phyloP scores from a whole-genome alignment of 2,329 filamentous ascomycete species.

The Dactylellina haptotyla region DNA sequence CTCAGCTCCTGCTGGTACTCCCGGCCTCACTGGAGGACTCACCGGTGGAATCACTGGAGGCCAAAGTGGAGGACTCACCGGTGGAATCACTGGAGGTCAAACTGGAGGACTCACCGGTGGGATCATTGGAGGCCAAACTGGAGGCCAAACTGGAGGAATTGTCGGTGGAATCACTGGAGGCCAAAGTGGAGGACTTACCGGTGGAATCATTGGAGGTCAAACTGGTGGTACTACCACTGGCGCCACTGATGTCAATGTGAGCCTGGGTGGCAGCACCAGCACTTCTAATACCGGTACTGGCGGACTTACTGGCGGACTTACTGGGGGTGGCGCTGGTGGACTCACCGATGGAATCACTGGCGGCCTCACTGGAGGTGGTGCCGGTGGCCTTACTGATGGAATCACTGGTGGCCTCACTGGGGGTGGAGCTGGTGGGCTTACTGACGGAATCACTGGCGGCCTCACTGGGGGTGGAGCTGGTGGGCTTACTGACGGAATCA shows the following conservation, averaged over 20 bases:
- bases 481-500: neutral
- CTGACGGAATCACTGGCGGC: neutral
- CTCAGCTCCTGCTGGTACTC: slow-evolving; percentile 25
- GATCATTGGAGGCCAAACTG: neutral
- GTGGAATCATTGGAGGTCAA: neutral
- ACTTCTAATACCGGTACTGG: neutral
- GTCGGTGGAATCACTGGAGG: neutral
- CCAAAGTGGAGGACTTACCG: neutral
- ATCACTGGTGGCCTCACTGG: neutral
- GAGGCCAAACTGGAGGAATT: neutral
- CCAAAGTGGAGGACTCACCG: neutral
- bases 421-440: neutral
- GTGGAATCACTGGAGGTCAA: neutral
- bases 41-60: neutral
- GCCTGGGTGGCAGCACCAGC: neutral
- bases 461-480: neutral
- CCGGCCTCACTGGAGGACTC: neutral
- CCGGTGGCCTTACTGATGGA: neutral
- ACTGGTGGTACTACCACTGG: neutral
- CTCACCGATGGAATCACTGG: neutral
- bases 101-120: neutral
- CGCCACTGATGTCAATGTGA: neutral
- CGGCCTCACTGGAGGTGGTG: neutral
- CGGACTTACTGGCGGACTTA: neutral
- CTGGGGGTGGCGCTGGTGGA: neutral